phyloP scores from a whole-genome alignment of 2,329 filamentous ascomycete species.

The Fusarium anguioides region DNA sequence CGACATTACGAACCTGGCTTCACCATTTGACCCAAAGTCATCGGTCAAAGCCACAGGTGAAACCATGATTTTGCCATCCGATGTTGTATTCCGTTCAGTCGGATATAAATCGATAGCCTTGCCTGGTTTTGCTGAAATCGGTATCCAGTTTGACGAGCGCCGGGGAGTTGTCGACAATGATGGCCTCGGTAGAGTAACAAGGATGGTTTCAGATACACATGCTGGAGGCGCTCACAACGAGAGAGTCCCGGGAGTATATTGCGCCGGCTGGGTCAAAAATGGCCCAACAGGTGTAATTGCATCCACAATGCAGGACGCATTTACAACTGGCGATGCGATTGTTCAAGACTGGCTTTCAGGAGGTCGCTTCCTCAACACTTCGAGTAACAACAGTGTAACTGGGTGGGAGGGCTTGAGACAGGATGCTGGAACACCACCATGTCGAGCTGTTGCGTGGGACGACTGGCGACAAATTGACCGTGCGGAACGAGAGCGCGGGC shows the following conservation, averaged over 20 bases:
- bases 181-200: slow-evolving; percentile 75
- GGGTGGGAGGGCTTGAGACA: slow-evolving; percentile 83
- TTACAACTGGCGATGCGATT: slow-evolving; percentile 86
- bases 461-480: slow-evolving; percentile 87
- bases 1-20: slow-evolving; percentile 66
- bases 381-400: slow-evolving; percentile 16
- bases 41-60: slow-evolving; percentile 62
- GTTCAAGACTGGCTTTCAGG: slow-evolving; percentile 75
- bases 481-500: slow-evolving; percentile 77
- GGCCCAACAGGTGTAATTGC: slow-evolving; percentile 97
- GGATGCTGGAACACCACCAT: slow-evolving; percentile 65
- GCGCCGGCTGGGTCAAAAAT: slow-evolving; percentile 94
- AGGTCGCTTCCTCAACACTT: slow-evolving; percentile 52
- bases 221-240: slow-evolving; percentile 51
- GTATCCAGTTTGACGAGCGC: slow-evolving; percentile 79
- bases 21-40: slow-evolving; percentile 64
- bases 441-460: slow-evolving; percentile 78
- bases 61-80: slow-evolving; percentile 67
- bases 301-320: slow-evolving; percentile 95
- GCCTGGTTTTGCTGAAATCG: slow-evolving; percentile 76
- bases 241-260: slow-evolving; percentile 80
- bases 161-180: slow-evolving; percentile 87
- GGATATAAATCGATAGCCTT: slow-evolving; percentile 89
- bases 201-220: slow-evolving; percentile 47
- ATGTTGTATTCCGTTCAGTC: slow-evolving; percentile 89